Base-by-base conservation (phyloP, 1,284 basidiomycete genomes). In the Trichosporon coremiiforme region DNA sequence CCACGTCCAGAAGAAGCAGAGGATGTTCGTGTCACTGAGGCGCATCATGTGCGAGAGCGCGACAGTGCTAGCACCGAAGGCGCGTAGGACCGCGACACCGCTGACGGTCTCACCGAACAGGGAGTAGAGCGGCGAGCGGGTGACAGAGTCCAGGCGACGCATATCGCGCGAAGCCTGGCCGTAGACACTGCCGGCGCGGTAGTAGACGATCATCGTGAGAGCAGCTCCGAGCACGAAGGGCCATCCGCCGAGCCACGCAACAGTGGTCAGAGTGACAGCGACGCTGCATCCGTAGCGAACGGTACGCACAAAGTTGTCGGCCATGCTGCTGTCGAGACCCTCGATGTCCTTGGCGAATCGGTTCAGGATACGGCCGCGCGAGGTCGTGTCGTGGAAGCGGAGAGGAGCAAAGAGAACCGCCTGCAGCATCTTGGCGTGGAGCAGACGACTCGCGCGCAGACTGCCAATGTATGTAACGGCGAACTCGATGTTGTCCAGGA, bases 291-390 rank as follows among this genome's bases (percentile, higher is more conserved):
- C 79, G 71, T 85, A 86, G 64, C 90, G 88, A 63, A 91, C 82
- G 74, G 89, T 92, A 70, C 90, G 75, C 1, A 79, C 75, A 81
- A 95, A 91, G 80, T 94, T 90, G 80, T 96, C 93, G 1, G 93
- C 89, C 70, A 94, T 87, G 69, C 83, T 89, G 72, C 92, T 94
- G 80, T 98, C 94, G 66, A 96, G 89, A 31, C 90, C 91, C 85
- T 97, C 94, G 70, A 96, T 93, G 79, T 97, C 95, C 80, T 97
- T 96, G 53, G 94, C 93, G 76, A 97, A 96, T 47, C 94, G 87
- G 79, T 95, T 95, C 50, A 95, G 84, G 6, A 95, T 84, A 15
- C 93, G 88, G 7, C 94, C 94, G 62, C 93, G 88, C 65, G 90
- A 92, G 3, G 94, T 89, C 0, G 94, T 97, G 78, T 98, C 95